Evolutionary conservation across 2,329 filamentous ascomycete genomes (phyloP), one percentile per base, ranked within the genome.

Genomic region (Claviceps sp.): DNA sequence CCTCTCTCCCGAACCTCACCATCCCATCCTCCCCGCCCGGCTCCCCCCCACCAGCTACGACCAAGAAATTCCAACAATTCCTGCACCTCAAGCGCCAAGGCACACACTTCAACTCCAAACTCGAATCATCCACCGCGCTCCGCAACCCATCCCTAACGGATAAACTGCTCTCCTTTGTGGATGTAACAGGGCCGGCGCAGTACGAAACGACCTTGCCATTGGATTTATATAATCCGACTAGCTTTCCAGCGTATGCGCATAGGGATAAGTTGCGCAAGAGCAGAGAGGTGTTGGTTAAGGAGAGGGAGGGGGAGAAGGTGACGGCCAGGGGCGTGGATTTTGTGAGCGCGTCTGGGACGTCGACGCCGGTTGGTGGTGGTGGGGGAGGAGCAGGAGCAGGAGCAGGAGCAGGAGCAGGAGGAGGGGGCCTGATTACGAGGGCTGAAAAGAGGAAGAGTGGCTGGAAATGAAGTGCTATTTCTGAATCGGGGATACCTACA

Each of bases 41-140:
- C 23, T 78, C 78, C 2, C 78, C 78, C 11, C 68, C 72, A 0
- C 62, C 71, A 37, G 58, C 68, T 43, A 66, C 81, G 13, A 82
- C 77, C 49, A 75, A 77, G 57, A 89, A 88, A 59, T 84, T 91
- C 58, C 76, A 80, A 55, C 79, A 81, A 53, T 91, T 93, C 57
- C 76, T 91, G 0, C 74, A 79, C 45, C 74, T 91, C n/a, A 93
- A 93, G 69, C 81, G 79, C 61, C 79, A 83, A 56, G 83, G 83
- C 4, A 74, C 82, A 16, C 87, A 93, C 66, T 91, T 91, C 73
- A 90, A 93, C 64, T 73, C 80, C 59, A 82, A 85, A 55, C 71
- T 93, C 8, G 78, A 84, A 38, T 74, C 76, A 52, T 85, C 83
- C 0, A 68, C 77, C 0, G 79, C 84, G 7, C 70, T 90, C 53